A percentile compares a stretch with the other conserved stretches of the same genome.
Evolutionary conservation across 2,329 filamentous ascomycete species (phyloP).

Genomic region (Thielaviopsis euricoi): DNA sequence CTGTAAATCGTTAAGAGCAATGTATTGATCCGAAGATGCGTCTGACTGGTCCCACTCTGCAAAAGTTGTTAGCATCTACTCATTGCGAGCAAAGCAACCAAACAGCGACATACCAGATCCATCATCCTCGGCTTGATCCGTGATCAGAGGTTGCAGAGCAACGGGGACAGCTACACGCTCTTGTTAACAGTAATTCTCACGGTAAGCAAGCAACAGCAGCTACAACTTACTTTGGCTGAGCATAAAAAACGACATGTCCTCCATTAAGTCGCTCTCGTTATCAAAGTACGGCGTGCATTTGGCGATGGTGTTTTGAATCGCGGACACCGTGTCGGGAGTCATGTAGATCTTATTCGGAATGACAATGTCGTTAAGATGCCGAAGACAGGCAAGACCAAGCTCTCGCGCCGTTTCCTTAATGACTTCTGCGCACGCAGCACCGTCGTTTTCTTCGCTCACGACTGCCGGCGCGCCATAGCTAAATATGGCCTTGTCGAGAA

Average conservation of each 20-base stretch:
- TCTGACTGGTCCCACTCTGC: slow-evolving; percentile 6
- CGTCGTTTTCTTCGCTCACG: slow-evolving; percentile 19
- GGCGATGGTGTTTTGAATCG: slow-evolving; percentile 26
- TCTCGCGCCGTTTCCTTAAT: slow-evolving; percentile 21
- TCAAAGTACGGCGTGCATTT: slow-evolving; percentile 27
- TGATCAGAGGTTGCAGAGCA: slow-evolving; percentile 35
- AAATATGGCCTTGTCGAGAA: slow-evolving; percentile 30
- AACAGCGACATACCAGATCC: slow-evolving; percentile 34
- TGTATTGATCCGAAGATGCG: slow-evolving; percentile 3
- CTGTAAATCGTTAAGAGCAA: neutral
- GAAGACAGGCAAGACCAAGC: slow-evolving; percentile 29
- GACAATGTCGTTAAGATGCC: slow-evolving; percentile 30
- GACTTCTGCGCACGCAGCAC: slow-evolving; percentile 17
- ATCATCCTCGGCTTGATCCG: slow-evolving; percentile 42
- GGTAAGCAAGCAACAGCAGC: no score
- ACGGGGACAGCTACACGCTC: slow-evolving; percentile 24
- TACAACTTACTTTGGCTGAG: slow-evolving; percentile 24
- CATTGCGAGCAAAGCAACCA: neutral
- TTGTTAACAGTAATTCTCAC: neutral
- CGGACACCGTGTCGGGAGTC: slow-evolving; percentile 24
- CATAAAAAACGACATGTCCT: slow-evolving; percentile 19
- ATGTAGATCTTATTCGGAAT: slow-evolving; percentile 26
- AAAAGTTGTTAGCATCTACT: slow-evolving; percentile 4
- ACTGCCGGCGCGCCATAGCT: slow-evolving; percentile 17
- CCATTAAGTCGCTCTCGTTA: slow-evolving; percentile 18